Evolutionary conservation across 2,329 filamentous ascomycete genomes (phyloP), one percentile per base, ranked within the genome.

Genomic region (Hypoxylon sp.): DNA sequence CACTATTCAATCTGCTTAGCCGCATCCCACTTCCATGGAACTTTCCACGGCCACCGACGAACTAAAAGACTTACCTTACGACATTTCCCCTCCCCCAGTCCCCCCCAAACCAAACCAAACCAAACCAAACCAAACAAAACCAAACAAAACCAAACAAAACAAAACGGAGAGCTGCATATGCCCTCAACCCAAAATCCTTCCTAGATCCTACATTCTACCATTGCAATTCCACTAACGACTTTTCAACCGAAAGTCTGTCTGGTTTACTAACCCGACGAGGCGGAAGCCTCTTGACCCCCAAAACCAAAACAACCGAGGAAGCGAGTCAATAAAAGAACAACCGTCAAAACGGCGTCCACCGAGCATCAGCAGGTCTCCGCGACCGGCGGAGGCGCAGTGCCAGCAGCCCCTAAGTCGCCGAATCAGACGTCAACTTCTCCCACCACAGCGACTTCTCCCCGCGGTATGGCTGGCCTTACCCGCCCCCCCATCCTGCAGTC

Each of bases 401-500:
- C 45, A 67, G 62, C 64, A 64, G 61, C 72, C 54, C 70, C 72
- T 50, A 72, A 70, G 55, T 69, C 72, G 48, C 69, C 72, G 22
- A 52, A 65, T 57, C 46, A 67, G 54, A 65, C 58, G 16, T 18
- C 64, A 28, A 9, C 30, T 40, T 36, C 62, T 42, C 48, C 57
- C 26, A 33, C 61, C 28, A 49, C 60, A 22, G n/a, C 60, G 3
- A 61, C 44, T 14, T 69, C 68, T 26, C 71, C 72, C 2, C 71
- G 73, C 55, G 73, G 73, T 54, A 75, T 74, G 71, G 70, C 71
- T 62, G 73, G 74, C 69, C 68, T 77, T 67, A 83, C 84, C 72
- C 80, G 83, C 65, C 83, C 84, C 65, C 83, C 84, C 72, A 86
- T 85, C 75, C 84, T 90, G 83, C 86, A 89, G 80, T 85, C 87